Evolutionary conservation across 1,284 basidiomycete genomes (phyloP), one percentile per base, ranked within the genome.

Genomic region (Neonothopanus nambi): DNA sequence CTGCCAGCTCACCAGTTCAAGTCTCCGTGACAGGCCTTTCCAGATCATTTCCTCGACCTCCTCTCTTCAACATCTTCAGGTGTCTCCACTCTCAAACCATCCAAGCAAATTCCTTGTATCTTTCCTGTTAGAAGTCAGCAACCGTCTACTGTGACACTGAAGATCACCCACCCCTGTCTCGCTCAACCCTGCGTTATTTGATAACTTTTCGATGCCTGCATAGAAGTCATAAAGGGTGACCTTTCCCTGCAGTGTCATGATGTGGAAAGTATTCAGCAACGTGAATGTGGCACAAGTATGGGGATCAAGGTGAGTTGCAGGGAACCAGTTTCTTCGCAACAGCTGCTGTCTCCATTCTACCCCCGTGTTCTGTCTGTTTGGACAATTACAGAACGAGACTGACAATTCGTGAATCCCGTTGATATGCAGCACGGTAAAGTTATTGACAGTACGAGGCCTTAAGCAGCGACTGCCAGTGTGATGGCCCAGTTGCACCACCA

Each of bases 61-160:
- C 55, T 0, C 61, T n/a, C 48, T 70, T 71, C 5, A 64, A 54
- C 55, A 65, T 59, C 26, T 63, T 61, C 9, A 70, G 46, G 48
- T 67, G 59, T 0, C 60, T 47, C 59, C 61, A 70, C 44, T 56
- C 17, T 40, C 13, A n/a, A n/a, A 35, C 40, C 47, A 39, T 40
- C 0, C 57, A 53, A 3, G 61, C 41, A 36, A 70, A 65, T 0
- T 55, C 48, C 8, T 61, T 44, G n/a, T 47, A n/a, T n/a, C n/a
- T n/a, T 9, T 46, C 21, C 17, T 45, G 18, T 20, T n/a, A 18
- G 30, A 48, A 21, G 2, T n/a, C n/a, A n/a, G n/a, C n/a, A n/a
- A n/a, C n/a, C n/a, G n/a, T n/a, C n/a, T n/a, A n/a, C n/a, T n/a
- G n/a, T n/a, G 1, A 46, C 45, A 21, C 43, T 52, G 38, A 52